Evolutionary conservation across 192 early-diverging fungal species (phyloP), one percentile per base, ranked within the genome.

Genomic region (Mortierella hygrophila): DNA sequence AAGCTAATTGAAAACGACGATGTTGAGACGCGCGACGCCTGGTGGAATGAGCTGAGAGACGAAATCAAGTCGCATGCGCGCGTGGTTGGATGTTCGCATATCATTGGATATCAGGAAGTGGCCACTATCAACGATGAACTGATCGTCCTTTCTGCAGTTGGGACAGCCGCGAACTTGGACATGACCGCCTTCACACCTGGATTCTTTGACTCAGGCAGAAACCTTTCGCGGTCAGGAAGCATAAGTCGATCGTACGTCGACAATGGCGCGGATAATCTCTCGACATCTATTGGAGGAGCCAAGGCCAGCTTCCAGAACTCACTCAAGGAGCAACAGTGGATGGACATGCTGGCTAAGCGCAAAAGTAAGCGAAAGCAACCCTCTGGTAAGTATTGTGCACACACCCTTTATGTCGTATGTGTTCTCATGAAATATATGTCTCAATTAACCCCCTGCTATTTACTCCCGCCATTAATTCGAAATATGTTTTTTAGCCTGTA

Each of bases 31-130:
- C 65, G 88, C 9, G 85, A 89, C 29, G 72, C 85, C 16, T 88
- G 87, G 85, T 89, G 87, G 85, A 68, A 89, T 15, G 96, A 97
- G 85, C 83, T 97, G 20, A 88, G 96, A 46, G 95, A 95, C 41
- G 96, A 97, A 82, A 94, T 97, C 86, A 94, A 95, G 74, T 88
- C 89, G 47, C 96, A 97, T 77, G 95, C 95, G 18, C 76, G 92
- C 70, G 84, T 89, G 0, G 78, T 96, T 10, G 91, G 92, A n/a
- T 97, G 95, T 75, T 88, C 93, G 40, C 89, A 94, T 70, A 89
- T 97, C 37, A 89, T 96, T 54, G 96, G 96, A 57, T 97, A 97
- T 86, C 89, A 90, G 20, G 96, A 97, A 76, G 85, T 84, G 4
- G 88, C 90, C 13, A 91, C 90, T 21, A 93, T 97, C 60, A 89